Base-by-base conservation (phyloP, 2,329 filamentous ascomycete species). In the Hansfordia pulvinata region DNA sequence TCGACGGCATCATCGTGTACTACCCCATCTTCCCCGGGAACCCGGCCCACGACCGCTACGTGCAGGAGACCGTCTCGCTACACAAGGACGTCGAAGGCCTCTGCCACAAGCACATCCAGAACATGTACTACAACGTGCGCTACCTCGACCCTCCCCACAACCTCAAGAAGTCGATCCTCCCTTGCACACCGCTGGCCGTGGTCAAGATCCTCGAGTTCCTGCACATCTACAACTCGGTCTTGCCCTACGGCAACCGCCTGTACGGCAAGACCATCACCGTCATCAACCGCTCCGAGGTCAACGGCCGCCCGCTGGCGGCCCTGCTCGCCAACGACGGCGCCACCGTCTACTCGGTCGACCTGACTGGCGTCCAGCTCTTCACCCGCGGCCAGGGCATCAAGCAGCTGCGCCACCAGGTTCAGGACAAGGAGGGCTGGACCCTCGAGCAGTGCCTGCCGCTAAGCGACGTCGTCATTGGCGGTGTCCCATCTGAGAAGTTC, bases 121-220 rank as follows among this genome's bases (percentile, higher is more conserved):
- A 98, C 68, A 94, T 98, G 86, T 98, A 96, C 60, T 82, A 94
- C 63, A 98, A 98, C 60, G 73, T 93, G 43, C 83, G 90, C 38
- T 96, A 86, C 61, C 66, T 98, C 30, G 90, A 98, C 54, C 62
- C 75, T 14, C 77, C 78, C 4, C 54, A 64, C 22, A 81, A 84
- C 52, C 64, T 62, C 31, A 81, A 83, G 52, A 96, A 98, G 62
- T 92, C 79, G 25, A 83, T 96, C 38, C 62, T 98, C 27, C 90
- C 90, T 5, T 98, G 90, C 64, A 98, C 90, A 3, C 90, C 90
- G 10, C 69, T 98, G 14, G 90, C 90, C 15, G 79, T 93, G 33
- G 82, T 96, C 61, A 98, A 98, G 66, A 92, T 96, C 39, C 68
- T 98, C 33, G 90, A 98, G 58, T 76, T 93, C 52, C 68, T 96